phyloP scores from a whole-genome alignment of 2,329 filamentous ascomycete species.

The Alternaria ethzedia region DNA sequence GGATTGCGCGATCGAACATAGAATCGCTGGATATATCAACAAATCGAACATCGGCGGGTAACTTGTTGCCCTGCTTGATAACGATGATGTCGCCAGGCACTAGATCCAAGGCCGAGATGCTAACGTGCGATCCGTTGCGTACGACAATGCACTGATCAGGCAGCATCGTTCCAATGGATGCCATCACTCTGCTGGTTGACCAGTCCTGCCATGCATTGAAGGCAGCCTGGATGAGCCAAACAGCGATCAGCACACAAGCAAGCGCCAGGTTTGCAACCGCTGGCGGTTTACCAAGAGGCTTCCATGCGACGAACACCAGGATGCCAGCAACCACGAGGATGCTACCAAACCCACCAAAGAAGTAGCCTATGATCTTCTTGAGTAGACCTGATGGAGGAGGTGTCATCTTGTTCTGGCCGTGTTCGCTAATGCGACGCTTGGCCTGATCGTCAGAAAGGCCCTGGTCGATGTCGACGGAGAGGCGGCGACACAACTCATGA shows the following conservation, averaged over 20 bases:
- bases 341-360: conserved; percentile 78
- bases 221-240: conserved; percentile 65
- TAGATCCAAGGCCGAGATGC: conserved; percentile 63
- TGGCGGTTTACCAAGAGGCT: conserved; percentile 75
- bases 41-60: conserved; percentile 76
- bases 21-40: conserved; percentile 71
- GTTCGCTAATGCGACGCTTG: conserved; percentile 61
- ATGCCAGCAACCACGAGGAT: conserved; percentile 72
- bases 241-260: conserved; percentile 73
- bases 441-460: conserved; percentile 68
- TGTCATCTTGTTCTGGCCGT: conserved; percentile 72
- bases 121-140: conserved; percentile 62
- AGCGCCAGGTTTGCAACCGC: conserved; percentile 73
- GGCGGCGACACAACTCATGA: conserved; percentile 65
- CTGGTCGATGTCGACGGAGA: conserved; percentile 61
- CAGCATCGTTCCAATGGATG: conserved; percentile 80
- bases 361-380: conserved; percentile 68
- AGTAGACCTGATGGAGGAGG: conserved; percentile 67
- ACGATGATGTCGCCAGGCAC: conserved; percentile 75
- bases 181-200: conserved; percentile 78
- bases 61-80: conserved; percentile 74
- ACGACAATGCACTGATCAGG: conserved; percentile 72
- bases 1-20: conserved; percentile 74
- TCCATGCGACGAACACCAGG: conserved; percentile 79
- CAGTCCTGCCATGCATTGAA: conserved; percentile 72